Conservation (phyloP, 2,329 filamentous ascomycete genomes). For the Mariannaea sp. region DNA sequence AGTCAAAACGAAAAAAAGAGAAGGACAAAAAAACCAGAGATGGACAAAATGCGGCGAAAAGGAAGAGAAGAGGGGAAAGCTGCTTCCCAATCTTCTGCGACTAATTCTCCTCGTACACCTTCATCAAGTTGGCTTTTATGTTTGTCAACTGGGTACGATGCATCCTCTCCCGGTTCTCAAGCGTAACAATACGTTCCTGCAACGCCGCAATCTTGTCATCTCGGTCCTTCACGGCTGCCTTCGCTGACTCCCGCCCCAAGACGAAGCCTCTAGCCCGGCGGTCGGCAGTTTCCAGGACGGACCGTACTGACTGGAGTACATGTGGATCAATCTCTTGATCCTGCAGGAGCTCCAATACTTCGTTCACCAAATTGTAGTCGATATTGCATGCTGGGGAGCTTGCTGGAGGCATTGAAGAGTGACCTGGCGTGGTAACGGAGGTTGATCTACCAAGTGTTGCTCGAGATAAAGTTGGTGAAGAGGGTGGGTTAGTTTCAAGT, state of each 20-base stretch:
- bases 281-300: conserved; percentile 59
- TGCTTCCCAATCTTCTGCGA: no score
- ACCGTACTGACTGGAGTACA: conserved; percentile 46
- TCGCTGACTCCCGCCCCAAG: conserved; percentile 67
- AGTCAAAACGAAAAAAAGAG: no score
- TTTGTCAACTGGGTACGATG: conserved; percentile 44
- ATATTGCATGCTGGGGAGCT: conserved; percentile 24
- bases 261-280: conserved; percentile 64
- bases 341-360: conserved; percentile 57
- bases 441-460: conserved; percentile 13
- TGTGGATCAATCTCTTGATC: conserved; percentile 47
- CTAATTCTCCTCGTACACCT: conserved; percentile 43
- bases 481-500: conserved; percentile 33
- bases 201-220: conserved; percentile 53
- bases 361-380: conserved; percentile 46
- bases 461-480: conserved; percentile 21
- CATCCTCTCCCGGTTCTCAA: conserved; percentile 46
- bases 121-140: conserved; percentile 46
- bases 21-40: no score
- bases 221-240: conserved; percentile 65
- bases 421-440: conserved; percentile 12
- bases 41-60: no score
- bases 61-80: no score
- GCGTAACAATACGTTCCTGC: conserved; percentile 43
- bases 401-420: conserved; percentile 4